phyloP scores from a whole-genome alignment of 345 rosid species.

The Salix brachista region DNA sequence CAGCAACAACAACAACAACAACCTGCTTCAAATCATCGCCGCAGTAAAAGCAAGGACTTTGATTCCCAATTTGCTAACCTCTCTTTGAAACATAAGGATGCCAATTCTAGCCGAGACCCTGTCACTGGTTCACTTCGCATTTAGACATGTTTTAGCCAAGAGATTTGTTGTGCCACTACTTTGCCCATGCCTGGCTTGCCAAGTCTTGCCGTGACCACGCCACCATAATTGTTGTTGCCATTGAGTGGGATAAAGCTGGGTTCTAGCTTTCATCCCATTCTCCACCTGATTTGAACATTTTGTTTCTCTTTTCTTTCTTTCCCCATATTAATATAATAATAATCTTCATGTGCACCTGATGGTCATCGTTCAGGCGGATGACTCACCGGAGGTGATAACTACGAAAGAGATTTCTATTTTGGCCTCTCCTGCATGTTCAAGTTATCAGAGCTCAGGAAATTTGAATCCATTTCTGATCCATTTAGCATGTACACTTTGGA shows the following conservation, averaged over 20 bases:
- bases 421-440: slow-evolving; percentile 26
- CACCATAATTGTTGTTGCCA: slow-evolving; percentile 23
- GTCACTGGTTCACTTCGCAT: slow-evolving; percentile 59
- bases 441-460: slow-evolving; percentile 8
- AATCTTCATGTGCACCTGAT: slow-evolving; percentile 60
- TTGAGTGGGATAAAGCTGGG: slow-evolving; percentile 23
- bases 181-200: slow-evolving; percentile 1
- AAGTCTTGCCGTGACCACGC: neutral
- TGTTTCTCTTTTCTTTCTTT: slow-evolving; percentile 20
- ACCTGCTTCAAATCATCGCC: slow-evolving; percentile 63
- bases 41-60: slow-evolving; percentile 69
- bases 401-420: slow-evolving; percentile 21
- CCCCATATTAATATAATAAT: slow-evolving; percentile 22
- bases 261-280: slow-evolving; percentile 18
- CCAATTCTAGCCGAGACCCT: slow-evolving; percentile 55
- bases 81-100: slow-evolving; percentile 32
- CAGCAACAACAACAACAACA: slow-evolving; percentile 44
- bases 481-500: slow-evolving; percentile 18
- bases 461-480: slow-evolving; percentile 10
- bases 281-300: slow-evolving; percentile 23
- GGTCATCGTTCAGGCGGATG: slow-evolving; percentile 47
- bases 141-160: slow-evolving; percentile 34
- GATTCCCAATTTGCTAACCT: slow-evolving; percentile 86
- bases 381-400: slow-evolving; percentile 78
- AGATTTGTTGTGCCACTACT: slow-evolving; percentile 20